phyloP scores from a whole-genome alignment of 208 protist species.

The Crithidia acanthocephali region DNA sequence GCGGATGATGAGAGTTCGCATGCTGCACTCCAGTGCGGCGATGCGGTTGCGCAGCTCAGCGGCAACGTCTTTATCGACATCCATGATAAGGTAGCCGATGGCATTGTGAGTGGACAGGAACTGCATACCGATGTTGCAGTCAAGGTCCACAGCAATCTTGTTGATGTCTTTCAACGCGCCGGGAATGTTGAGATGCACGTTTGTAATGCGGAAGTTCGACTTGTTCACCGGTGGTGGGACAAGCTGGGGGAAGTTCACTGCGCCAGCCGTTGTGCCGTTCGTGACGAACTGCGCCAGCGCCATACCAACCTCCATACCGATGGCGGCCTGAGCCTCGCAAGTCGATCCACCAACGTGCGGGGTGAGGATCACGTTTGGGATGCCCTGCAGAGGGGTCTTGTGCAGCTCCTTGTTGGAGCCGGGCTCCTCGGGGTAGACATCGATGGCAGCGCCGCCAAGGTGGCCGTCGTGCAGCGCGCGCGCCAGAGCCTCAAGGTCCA shows the following conservation, averaged over 20 bases:
- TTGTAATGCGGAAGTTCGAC: slow-evolving; percentile 81
- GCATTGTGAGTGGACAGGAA: slow-evolving; percentile 66
- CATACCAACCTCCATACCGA: slow-evolving; percentile 90
- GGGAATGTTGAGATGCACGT: slow-evolving; percentile 92
- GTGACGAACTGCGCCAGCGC: slow-evolving; percentile 89
- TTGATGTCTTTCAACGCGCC: slow-evolving; percentile 93
- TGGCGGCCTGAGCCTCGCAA: slow-evolving; percentile 90
- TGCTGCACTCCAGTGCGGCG: slow-evolving; percentile 51
- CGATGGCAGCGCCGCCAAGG: slow-evolving; percentile 88
- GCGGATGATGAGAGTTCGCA: slow-evolving; percentile 63
- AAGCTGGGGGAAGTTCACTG: slow-evolving; percentile 94
- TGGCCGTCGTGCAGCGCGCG: slow-evolving; percentile 72
- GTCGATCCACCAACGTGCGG: slow-evolving; percentile 96
- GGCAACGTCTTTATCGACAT: slow-evolving; percentile 66
- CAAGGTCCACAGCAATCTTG: slow-evolving; percentile 81
- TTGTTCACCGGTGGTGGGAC: slow-evolving; percentile 49
- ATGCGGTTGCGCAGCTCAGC: slow-evolving; percentile 50
- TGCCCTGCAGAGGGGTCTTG: slow-evolving; percentile 73
- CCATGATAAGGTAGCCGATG: slow-evolving; percentile 87
- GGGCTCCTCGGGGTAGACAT: slow-evolving; percentile 95
- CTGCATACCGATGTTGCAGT: slow-evolving; percentile 86
- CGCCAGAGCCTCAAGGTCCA: slow-evolving; percentile 85
- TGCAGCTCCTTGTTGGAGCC: slow-evolving; percentile 47
- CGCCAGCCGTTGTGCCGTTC: slow-evolving; percentile 72
- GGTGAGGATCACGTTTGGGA: slow-evolving; percentile 95